Evolutionary conservation across 805 yeast species (phyloP), one percentile per base, ranked within the genome.

Genomic region (Metschnikowia lochheadii): DNA sequence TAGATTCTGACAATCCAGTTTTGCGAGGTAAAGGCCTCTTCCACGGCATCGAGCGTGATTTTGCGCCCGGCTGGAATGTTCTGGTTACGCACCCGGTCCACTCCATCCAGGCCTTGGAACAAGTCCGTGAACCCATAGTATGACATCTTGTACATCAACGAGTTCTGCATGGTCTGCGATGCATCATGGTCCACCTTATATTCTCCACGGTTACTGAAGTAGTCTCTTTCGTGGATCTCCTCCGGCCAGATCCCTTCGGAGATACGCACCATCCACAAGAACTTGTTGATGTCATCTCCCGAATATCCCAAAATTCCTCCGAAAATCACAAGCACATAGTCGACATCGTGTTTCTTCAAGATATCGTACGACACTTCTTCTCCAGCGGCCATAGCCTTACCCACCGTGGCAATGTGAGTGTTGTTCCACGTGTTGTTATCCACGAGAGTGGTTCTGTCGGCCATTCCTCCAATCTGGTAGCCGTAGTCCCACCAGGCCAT

Each of bases 401-500:
- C 99, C 49, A 94, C 99, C 14, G 97, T 90, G 58, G 99, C 99
- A 70, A 94, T 95, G 68, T 94, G 99, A 3, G 99, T 94, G 76
- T 94, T 94, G 69, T 94, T 94, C 99, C 99, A 94, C 10, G 99
- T 94, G 73, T 94, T 94, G 80, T 94, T 94, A 70, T 94, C 99
- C 37, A 95, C 99, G 60, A 94, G 78, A 5, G 99, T 94, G 56
- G 98, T 92, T 65, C 99, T 83, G 72, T 94, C 99, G 42, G 99
- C 99, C 98, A 94, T 94, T 56, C 99, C 99, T 61, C 99, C 99
- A 63, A 94, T 94, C 76, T 94, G 99, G 71, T 94, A 94, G 49
- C 99, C 99, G 65, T 95, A 95, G 76, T 95, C 99, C 99, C 99
- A 94, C 99, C 99, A 94, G 10, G 97, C 85, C 86, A 95, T 89